A percentile compares a stretch with the other conserved stretches of the same genome.
These are phyloP conservation scores for Populus trichocarpa DNA, from an alignment of 441 rosid genomes.

Conservation along the genomic window DNA sequence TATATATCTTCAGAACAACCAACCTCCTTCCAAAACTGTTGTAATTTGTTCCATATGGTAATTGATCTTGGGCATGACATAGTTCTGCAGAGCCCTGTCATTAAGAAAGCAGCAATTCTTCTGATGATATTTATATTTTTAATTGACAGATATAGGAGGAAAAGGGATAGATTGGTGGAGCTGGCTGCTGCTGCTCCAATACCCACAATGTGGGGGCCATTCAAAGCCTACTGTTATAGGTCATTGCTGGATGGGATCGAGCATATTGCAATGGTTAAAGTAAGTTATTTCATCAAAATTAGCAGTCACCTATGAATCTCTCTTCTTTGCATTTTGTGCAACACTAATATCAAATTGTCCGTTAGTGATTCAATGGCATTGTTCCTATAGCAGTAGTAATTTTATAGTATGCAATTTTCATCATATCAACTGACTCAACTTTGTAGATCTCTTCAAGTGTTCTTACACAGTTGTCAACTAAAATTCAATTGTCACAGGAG, in stretches of 20 bases:
- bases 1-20: neutral
- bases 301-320: neutral
- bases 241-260: conserved; percentile 79
- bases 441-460: neutral
- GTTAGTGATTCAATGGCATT: neutral
- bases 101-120: neutral
- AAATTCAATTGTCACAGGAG: neutral
- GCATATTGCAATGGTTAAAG: conserved; percentile 98
- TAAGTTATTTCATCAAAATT: conserved; percentile 27
- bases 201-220: conserved; percentile 94
- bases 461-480: neutral
- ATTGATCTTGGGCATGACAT: neutral
- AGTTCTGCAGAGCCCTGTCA: neutral
- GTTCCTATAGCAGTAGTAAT: neutral
- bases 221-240: conserved; percentile 74
- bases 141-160: conserved; percentile 66
- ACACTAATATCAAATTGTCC: neutral
- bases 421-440: neutral
- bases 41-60: neutral
- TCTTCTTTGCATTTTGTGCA: conserved; percentile 1
- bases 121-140: neutral
- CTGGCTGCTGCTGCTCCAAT: conserved; percentile 67
- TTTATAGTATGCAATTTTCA: neutral
- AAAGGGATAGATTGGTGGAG: conserved; percentile 72
- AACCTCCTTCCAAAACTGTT: neutral